phyloP scores from a whole-genome alignment of 148 eudicot genomes.

The Polygonum maritimum region DNA sequence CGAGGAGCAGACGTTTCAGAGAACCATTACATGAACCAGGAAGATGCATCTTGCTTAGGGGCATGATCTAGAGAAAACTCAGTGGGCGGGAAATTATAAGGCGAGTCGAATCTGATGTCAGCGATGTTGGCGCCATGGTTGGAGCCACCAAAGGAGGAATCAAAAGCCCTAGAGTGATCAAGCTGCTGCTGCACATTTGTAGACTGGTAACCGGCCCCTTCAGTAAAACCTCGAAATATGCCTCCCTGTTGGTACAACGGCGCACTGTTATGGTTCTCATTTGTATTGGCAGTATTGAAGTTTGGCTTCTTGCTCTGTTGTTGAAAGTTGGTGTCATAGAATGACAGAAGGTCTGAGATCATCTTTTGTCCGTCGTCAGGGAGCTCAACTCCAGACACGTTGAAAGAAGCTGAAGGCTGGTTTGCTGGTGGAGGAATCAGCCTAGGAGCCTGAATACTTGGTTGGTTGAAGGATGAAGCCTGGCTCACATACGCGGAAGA shows the following conservation, averaged over 20 bases:
- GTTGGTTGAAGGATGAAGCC: background rate
- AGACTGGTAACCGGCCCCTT: background rate
- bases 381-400: conserved; percentile 18
- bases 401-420: conserved; percentile 7
- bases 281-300: background rate
- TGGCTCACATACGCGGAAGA: too few relatives aligned
- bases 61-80: conserved; percentile 3
- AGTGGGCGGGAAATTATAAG: background rate
- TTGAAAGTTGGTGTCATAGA: conserved; percentile 27
- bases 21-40: background rate
- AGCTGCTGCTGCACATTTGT: conserved; percentile 5
- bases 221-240: background rate
- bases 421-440: background rate
- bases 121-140: background rate
- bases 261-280: background rate
- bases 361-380: conserved; percentile 41
- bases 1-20: background rate
- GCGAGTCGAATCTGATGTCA: conserved; percentile 1
- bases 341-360: conserved; percentile 32
- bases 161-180: conserved; percentile 2
- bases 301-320: conserved; percentile 13
- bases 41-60: conserved; percentile 8
- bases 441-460: background rate
- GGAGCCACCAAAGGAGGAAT: background rate
- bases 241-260: background rate